Base-by-base conservation (phyloP, 176 grass and related monocot species). In the Poa pratensis region DNA sequence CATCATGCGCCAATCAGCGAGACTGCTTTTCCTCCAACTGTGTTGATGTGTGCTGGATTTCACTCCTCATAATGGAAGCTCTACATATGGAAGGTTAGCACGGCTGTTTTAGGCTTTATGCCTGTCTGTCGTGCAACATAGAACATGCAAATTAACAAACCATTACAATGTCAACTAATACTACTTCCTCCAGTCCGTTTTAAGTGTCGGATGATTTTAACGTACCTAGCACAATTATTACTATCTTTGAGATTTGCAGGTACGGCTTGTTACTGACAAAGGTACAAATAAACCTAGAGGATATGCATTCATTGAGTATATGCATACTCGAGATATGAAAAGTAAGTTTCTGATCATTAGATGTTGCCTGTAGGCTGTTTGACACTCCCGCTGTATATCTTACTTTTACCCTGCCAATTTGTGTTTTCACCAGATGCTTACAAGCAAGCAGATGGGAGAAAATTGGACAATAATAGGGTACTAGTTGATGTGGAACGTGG, bases 401-500 rank as follows among this genome's bases (percentile, higher is more conserved):
- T 55, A 23, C 62, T 48, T 82, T 66, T 45, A 27, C 28, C 50
- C 23, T 85, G 20, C 18, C 76, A 63, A 82, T 87, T 4, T 80
- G 53, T 17, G 52, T 71, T 82, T 50, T 73, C 51, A 80, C 85
- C 5, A 95, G 93, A 67, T 92, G 90, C 93, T 17, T 95, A 95
- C 57, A 92, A 95, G 93, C 88, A 92, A 87, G 93, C 90, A 69
- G 93, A 92, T 78, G 90, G 93, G 57, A 88, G 88, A 84, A 95
- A 95, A 84, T 54, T 95, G 7, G 93, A 95, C 68, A 87, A 82
- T 48, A 87, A 69, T 71, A 88, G 93, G 79, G 93, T 95, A 11
- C 72, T 98, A 70, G 93, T 95, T 84, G 91, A 98, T 89, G 96
- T 98, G 40, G 96, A 98, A 79, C 96, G 96, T 73, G 96, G 96